Base-by-base conservation (phyloP, 2,329 filamentous ascomycete genomes). In the Cadophora malorum region DNA sequence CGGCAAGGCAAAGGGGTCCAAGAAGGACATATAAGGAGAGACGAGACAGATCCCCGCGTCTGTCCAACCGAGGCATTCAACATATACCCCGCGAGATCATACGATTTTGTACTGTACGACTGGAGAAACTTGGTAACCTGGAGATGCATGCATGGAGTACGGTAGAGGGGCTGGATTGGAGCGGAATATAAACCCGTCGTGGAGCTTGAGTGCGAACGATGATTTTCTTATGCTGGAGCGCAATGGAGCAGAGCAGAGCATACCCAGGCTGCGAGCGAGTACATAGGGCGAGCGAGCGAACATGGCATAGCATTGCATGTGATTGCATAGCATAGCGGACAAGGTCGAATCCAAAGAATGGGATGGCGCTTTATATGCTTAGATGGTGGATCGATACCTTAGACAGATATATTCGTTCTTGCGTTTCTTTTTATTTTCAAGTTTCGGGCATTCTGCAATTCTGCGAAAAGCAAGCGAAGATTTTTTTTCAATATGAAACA, bases 11-110 rank as follows among this genome's bases (percentile, higher is more conserved):
- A 49, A 47, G 63, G 63, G 52, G 16, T 28, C 50, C 16, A 64
- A 64, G 38, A 64, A 64, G 52, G 50, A 58, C 6, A 10, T 64
- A 58, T 64, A 50, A 55, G 47, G 61, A 53, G 28, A 58, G 31
- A 19, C 12, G 35, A 38, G 35, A 45, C 21, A 45, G 33, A 59
- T 21, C 35, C 56, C 56, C 56, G 33, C 35, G 5, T 28, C 28
- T 28, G 28, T 41, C 21, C 56, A 41, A 59, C 56, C n/a, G 33
- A 59, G 56, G 56, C 56, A 41, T 53, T 63, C 61, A 53, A 53
- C 47, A 53, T 53, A 63, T 31, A 63, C 28, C 49, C 49, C 47
- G 49, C 49, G 35, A 45, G 21, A 59, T 45, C 33, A 45, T 58
- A 38, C 6, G 28, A 63, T 25, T 35, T 28, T 55, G 49, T 28